Conservation (phyloP, 192 early-diverging fungal genomes). For the Kappamyces sp. region DNA sequence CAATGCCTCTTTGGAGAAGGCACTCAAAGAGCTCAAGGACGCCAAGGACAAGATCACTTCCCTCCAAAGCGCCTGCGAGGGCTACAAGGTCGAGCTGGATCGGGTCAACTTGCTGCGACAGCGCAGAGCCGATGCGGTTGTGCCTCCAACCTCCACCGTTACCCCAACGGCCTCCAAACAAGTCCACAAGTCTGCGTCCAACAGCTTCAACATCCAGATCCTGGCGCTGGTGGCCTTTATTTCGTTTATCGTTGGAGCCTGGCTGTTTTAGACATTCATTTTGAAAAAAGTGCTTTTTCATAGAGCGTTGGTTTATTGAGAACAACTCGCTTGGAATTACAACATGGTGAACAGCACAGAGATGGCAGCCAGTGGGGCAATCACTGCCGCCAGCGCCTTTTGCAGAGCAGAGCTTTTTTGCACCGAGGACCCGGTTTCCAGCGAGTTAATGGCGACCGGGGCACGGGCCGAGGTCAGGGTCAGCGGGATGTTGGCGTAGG, state of each 20-base stretch:
- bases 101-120: slow-evolving; percentile 39
- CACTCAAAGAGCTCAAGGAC: slow-evolving; percentile 24
- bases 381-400: no score
- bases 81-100: slow-evolving; percentile 52
- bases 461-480: no score
- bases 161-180: slow-evolving; percentile 4
- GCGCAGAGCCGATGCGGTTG: slow-evolving; percentile 19
- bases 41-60: slow-evolving; percentile 39
- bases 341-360: no score
- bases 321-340: no score
- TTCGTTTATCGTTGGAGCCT: slow-evolving; percentile 34
- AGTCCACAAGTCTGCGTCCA: not conserved
- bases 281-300: slow-evolving; percentile 10
- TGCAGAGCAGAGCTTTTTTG: no score
- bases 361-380: no score
- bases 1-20: not conserved
- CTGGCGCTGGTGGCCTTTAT: slow-evolving; percentile 27
- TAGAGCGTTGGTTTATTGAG: not conserved
- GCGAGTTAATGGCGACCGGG: no score
- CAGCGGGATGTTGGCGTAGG: no score
- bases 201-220: slow-evolving; percentile 9
- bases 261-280: slow-evolving; percentile 21
- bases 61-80: slow-evolving; percentile 44
- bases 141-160: not conserved
- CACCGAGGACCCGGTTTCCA: no score